Base-by-base conservation (phyloP, 768 basidiomycete species). In the Nidularia pulvinata region DNA sequence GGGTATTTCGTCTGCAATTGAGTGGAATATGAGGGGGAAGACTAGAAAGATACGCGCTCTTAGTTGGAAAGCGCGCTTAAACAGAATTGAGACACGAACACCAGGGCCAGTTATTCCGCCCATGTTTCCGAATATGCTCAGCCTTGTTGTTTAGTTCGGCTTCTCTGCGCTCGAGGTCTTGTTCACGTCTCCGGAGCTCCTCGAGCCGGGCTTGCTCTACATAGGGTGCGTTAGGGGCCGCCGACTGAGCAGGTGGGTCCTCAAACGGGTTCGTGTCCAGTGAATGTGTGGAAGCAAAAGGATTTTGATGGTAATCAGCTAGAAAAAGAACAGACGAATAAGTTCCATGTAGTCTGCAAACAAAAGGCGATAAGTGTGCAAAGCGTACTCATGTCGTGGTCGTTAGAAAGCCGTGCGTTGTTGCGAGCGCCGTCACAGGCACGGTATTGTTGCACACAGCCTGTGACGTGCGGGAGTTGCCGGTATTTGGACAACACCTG, bases 21-120 rank as follows among this genome's bases (percentile, higher is more conserved):
- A 89, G 71, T 99, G 97, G 76, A 86, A 97, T 66, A 99, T 88
- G 61, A 99, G 75, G 47, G 96, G 96, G 66, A 86, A 95, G 77
- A 94, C 94, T 96, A 70, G 58, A 53, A 51, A 50, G 57, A 57
- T 58, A 52, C 56, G 56, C 51, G 54, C 39, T 47, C 43, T 46
- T 33, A 36, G 57, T 54, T 61, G 50, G 57, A 59, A 47, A 44
- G 48, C 52, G 56, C 51, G 54, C 54, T 49, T 47, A 46, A 46
- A 49, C 9, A 53, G 54, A 48, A 7, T 46, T 37, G 22, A 22
- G 13, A 30, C 11, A 76, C 90, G 65, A 61, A 90, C 94, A 95
- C 11, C 85, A 85, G 34, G 96, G 96, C 87, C 91, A 99, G 71
- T 99, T 99, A 67, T 91, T 95, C 59, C 85, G 83, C 36, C 93